Evolutionary conservation across 306 rosid genomes (phyloP), one percentile per base, ranked within the genome.

Genomic region (Acacia acuminata): DNA sequence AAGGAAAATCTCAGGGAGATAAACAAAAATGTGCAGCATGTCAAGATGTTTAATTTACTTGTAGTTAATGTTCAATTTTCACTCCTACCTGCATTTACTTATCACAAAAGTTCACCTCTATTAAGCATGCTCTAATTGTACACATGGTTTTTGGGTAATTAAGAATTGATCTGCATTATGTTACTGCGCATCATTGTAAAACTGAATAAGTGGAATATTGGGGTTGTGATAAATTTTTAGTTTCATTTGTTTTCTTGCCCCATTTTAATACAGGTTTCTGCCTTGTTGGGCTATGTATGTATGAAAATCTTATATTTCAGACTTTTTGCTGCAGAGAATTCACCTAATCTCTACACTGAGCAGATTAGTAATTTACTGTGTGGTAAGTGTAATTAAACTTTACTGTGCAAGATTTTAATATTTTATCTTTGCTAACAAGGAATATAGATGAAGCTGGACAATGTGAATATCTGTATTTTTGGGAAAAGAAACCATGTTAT

Each of bases 251-350:
- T 81, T 58, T 44, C 14, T 38, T 22, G 48, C 63, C 63, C 63
- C 44, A n/a, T 72, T 32, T 73, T 64, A 19, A 30, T 32, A 47
- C 38, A 12, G 77, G 55, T 20, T 3, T 75, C 25, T 79, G 55
- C 81, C 4, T 42, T 79, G 30, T 71, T 68, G 38, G 78, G 65
- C 38, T 47, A 45, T 79, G 66, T 71, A 63, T 8, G 17, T 22
- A 14, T 66, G 36, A 45, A 56, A 75, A 69, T 32, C 53, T 80
- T 16, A 50, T 48, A 65, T 80, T 50, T 27, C 3, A 75, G 30
- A 40, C 17, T 43, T 82, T 89, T 89, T 82, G 81, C 69, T 87
- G 94, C 79, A 88, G 98, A 82, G 88, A 85, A 78, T 79, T 73
- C 27, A 82, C 36, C 27, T 79, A 72, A 77, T n/a, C 50, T 4